Evolutionary conservation across 225 moss, liverwort and hornwort genomes (phyloP), one percentile per base, ranked within the genome.

Genomic region (Lunularia cruciata): DNA sequence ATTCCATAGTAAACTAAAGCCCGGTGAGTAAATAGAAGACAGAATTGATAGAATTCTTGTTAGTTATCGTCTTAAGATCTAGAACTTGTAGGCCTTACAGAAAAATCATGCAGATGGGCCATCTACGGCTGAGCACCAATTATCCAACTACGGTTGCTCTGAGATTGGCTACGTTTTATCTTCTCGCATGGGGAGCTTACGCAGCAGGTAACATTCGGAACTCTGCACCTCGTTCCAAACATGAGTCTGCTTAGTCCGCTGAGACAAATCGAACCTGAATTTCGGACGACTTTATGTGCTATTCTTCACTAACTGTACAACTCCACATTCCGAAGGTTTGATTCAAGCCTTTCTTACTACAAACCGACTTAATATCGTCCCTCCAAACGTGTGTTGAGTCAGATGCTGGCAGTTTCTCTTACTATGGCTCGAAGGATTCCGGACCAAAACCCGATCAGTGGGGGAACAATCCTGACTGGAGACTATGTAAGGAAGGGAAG

Each of bases 401-500:
- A n/a, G 56, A 56, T 18, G 38, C 2, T 56, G 38, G 23, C 11
- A 3, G 8, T 6, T 69, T 69, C 27, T 13, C 16, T 5, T 69
- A 69, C 28, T 55, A 69, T 28, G 56, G 55, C 14, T 12, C 35
- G 15, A 28, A 4, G 10, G 25, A 10, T 15, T 0, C 27, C 18
- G 69, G 55, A 19, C 69, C 56, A 3, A 19, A 3, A 42, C 69
- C 69, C 30, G 22, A 69, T 35, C 1, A 42, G 33, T 69, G 69
- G 69, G 69, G 69, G 40, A 43, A 55, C 8, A 56, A 6, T 1
- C 55, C 69, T 6, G 38, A 40, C 16, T 69, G 69, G 69, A 11
- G 39, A 1, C 23, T 13, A 19, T 69, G 69, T 28, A 31, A 19
- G 8, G 40, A 22, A 3, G 69, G 69, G 6, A 55, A 14, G 30